phyloP scores from a whole-genome alignment of 176 grass and related monocot genomes.

The Carex kokanica region DNA sequence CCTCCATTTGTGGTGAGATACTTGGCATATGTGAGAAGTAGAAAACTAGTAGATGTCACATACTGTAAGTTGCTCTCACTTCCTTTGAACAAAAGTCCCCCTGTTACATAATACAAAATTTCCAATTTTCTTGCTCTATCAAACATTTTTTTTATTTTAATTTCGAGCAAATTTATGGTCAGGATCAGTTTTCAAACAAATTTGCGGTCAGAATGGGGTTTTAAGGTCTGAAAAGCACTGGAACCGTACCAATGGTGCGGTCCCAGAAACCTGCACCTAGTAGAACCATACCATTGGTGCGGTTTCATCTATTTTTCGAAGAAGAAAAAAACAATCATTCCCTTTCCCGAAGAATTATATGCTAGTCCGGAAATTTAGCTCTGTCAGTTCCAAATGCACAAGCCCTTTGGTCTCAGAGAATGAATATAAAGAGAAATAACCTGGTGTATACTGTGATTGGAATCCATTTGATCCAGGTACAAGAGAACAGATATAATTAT shows the following conservation, averaged over 20 bases:
- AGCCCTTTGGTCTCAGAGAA: background rate
- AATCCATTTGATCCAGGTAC: conserved; percentile 43
- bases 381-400: background rate
- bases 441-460: conserved; percentile 69
- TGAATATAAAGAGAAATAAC: conserved; percentile 12
- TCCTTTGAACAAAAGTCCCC: conserved; percentile 57
- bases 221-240: too few species aligned
- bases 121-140: background rate
- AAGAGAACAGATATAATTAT: conserved; percentile 64
- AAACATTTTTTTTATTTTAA: background rate
- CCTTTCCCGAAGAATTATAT: too few species aligned
- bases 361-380: background rate
- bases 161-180: too few species aligned
- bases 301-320: too few species aligned
- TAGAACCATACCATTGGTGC: too few species aligned
- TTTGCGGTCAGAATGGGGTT: too few species aligned
- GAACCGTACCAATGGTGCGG: too few species aligned
- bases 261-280: too few species aligned
- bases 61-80: conserved; percentile 84
- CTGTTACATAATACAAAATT: background rate
- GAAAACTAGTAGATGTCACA: conserved; percentile 72
- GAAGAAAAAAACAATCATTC: too few species aligned
- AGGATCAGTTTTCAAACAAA: too few species aligned
- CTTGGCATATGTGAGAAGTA: conserved; percentile 70
- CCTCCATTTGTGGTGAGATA: conserved; percentile 36